Conservation (phyloP, 371 early-diverging fungal species). For the Rhizopus delemar region DNA sequence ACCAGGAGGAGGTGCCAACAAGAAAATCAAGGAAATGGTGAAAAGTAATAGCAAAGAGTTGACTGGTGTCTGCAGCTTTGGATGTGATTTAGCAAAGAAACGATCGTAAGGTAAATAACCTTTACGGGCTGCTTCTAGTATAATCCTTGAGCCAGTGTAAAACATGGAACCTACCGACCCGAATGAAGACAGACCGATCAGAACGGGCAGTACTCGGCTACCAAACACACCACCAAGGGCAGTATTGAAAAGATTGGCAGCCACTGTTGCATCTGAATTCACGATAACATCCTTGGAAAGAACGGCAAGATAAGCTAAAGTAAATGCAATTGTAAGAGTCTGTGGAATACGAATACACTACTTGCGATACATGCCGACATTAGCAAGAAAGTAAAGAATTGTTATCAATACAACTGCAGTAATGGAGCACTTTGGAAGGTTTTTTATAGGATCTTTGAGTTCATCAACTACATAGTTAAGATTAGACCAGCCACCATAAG, state of each 20-base stretch:
- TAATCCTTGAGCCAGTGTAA: constrained; percentile 27
- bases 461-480: constrained; percentile 32
- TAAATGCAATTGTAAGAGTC: no score
- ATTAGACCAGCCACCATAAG: constrained; percentile 34
- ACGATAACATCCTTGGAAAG: constrained; percentile 19
- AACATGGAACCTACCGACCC: constrained; percentile 28
- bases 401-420: constrained; percentile 24
- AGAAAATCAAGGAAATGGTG: constrained; percentile 20
- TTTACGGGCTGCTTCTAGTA: constrained; percentile 28
- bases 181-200: constrained; percentile 29
- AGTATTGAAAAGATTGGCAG: constrained; percentile 27
- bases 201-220: constrained; percentile 22
- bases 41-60: constrained; percentile 17
- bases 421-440: constrained; percentile 29
- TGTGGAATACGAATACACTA: not conserved
- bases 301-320: constrained; percentile 25
- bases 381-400: constrained; percentile 21
- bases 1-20: constrained; percentile 31
- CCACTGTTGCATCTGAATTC: constrained; percentile 23
- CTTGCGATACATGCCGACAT: constrained; percentile 11
- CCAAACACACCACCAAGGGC: constrained; percentile 34
- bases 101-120: constrained; percentile 26
- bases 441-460: constrained; percentile 28
- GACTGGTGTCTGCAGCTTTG: constrained; percentile 27
- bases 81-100: constrained; percentile 26